Percentiles rank a stretch among this genome's conserved stretches.
Evolutionary conservation across 208 protist species (phyloP).

Genomic region (Jaenimonas drosophilae): DNA sequence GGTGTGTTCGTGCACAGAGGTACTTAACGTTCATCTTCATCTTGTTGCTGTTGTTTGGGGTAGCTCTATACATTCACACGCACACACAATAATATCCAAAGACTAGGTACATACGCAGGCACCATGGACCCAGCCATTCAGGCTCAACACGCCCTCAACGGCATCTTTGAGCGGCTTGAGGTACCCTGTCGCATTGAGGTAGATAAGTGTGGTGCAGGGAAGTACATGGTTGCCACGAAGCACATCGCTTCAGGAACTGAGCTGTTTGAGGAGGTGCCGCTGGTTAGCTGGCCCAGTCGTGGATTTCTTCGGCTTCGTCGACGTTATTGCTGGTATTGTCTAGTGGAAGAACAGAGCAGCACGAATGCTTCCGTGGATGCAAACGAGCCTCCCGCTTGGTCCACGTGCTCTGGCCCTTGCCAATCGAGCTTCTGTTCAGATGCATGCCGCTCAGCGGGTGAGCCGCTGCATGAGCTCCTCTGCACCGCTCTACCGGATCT

Average conservation of each 20-base stretch:
- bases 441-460: conserved; percentile 20
- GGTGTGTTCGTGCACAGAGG: too few species aligned
- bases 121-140: conserved; percentile 40
- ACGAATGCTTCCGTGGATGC: background rate
- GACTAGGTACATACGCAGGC: background rate
- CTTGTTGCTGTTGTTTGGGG: background rate
- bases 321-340: conserved; percentile 63
- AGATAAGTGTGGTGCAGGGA: conserved; percentile 32
- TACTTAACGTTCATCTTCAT: background rate
- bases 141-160: conserved; percentile 38
- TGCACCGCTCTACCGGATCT: conserved; percentile 24
- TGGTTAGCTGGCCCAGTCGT: conserved; percentile 59
- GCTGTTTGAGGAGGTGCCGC: conserved; percentile 64
- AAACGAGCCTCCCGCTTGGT: conserved; percentile 5
- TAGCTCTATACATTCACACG: conserved; percentile 1
- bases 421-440: conserved; percentile 49
- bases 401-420: conserved; percentile 21
- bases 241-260: conserved; percentile 20
- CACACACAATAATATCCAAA: background rate
- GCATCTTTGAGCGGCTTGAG: conserved; percentile 36
- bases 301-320: conserved; percentile 17
- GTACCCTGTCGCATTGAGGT: conserved; percentile 42
- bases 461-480: conserved; percentile 35
- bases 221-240: conserved; percentile 46
- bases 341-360: conserved; percentile 6